Percentiles rank a stretch among this genome's conserved stretches.
These are phyloP conservation scores for Aspergillus hortae DNA, from an alignment of 2,329 filamentous ascomycete species.

Conservation along the genomic window DNA sequence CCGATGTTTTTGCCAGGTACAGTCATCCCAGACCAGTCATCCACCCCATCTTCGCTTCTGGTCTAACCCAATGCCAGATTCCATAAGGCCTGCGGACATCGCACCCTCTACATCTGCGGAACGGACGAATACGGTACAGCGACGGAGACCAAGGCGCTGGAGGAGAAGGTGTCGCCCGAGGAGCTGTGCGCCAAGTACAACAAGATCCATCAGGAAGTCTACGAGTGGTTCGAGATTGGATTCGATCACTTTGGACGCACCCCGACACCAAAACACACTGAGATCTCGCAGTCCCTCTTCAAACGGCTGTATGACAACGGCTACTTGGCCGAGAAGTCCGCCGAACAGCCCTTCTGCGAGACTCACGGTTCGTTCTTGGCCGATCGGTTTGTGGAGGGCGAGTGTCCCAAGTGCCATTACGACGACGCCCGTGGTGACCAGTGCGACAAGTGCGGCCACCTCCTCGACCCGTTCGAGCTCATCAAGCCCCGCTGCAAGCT, in stretches of 20 bases:
- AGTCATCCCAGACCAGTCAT: slow-evolving; percentile 36
- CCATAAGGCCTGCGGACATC: slow-evolving; percentile 64
- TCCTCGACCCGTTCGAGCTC: slow-evolving; percentile 69
- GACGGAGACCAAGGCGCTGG: slow-evolving; percentile 91
- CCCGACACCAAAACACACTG: slow-evolving; percentile 80
- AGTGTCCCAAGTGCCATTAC: slow-evolving; percentile 53
- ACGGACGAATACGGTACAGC: slow-evolving; percentile 92
- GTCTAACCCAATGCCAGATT: slow-evolving; percentile 47
- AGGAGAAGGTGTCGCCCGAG: slow-evolving; percentile 76
- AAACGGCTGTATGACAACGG: slow-evolving; percentile 81
- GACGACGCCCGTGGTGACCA: slow-evolving; percentile 70
- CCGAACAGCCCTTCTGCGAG: slow-evolving; percentile 86
- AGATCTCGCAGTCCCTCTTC: slow-evolving; percentile 92
- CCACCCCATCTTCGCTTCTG: slow-evolving; percentile 56
- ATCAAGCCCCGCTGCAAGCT: slow-evolving; percentile 90
- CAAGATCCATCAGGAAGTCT: slow-evolving; percentile 82
- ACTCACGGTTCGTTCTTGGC: slow-evolving; percentile 63
- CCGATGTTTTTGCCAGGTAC: slow-evolving; percentile 70
- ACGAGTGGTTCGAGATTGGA: slow-evolving; percentile 92
- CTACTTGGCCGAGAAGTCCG: slow-evolving; percentile 80
- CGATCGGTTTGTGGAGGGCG: slow-evolving; percentile 63
- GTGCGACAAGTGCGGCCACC: slow-evolving; percentile 70
- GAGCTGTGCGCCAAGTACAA: slow-evolving; percentile 92
- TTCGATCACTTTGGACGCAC: slow-evolving; percentile 96
- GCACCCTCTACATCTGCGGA: slow-evolving; percentile 81